A percentile compares a stretch with the other conserved stretches of the same genome.
These are phyloP conservation scores for Effrenium voratum DNA, from an alignment of 73 alveolate genomes.

Conservation along the genomic window DNA sequence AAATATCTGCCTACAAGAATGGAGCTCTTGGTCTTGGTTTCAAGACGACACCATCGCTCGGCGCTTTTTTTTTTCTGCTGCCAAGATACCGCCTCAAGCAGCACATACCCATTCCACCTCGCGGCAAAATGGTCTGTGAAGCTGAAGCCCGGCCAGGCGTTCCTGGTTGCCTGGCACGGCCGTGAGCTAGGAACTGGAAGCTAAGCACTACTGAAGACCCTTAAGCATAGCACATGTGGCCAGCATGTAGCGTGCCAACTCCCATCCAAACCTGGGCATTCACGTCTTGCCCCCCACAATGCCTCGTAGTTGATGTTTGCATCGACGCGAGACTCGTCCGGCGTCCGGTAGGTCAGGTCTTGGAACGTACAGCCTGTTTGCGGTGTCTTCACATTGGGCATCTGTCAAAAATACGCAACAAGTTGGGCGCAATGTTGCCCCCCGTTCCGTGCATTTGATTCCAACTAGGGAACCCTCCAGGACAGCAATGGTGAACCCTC, in stretches of 20 bases:
- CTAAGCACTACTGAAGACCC: too few species aligned
- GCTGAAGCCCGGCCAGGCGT: slow-evolving; percentile 13
- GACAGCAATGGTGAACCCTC: too few species aligned
- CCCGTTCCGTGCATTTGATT: too few species aligned
- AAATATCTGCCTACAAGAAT: too few species aligned
- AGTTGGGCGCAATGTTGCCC: too few species aligned
- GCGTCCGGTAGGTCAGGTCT: slow-evolving; percentile 38
- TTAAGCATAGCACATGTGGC: too few species aligned
- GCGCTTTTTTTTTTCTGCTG: neutral
- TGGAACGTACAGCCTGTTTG: slow-evolving; percentile 13
- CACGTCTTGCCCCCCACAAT: neutral
- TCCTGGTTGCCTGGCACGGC: neutral
- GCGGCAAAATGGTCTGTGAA: slow-evolving; percentile 31
- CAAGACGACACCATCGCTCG: neutral
- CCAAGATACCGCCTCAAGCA: neutral
- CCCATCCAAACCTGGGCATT: too few species aligned
- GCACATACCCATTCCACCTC: neutral
- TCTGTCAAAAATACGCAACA: neutral
- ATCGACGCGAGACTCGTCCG: slow-evolving; percentile 23
- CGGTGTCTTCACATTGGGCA: neutral
- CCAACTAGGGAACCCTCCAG: too few species aligned
- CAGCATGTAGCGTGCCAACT: too few species aligned
- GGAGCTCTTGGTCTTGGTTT: neutral
- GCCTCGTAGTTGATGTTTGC: slow-evolving; percentile 30
- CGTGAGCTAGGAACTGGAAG: too few species aligned